Percentiles rank a stretch among this genome's conserved stretches.
Evolutionary conservation across 1,284 basidiomycete species (phyloP).

Genomic region (Macrocystidia cucumis): DNA sequence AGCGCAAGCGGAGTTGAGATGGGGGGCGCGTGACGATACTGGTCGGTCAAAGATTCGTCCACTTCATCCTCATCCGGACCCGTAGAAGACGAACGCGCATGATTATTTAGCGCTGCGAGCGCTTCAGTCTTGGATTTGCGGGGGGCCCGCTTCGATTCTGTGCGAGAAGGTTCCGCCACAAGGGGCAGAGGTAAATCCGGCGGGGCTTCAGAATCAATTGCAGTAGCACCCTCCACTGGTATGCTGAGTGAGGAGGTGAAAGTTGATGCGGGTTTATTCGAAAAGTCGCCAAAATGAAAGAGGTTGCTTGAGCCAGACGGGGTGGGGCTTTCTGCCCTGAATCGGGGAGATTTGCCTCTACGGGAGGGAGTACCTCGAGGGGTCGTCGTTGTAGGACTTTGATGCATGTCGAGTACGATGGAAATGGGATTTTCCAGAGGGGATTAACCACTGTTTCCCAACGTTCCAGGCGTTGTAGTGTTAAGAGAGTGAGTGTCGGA

Average conservation of each 20-base stretch:
- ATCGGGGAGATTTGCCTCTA: conserved; percentile 47
- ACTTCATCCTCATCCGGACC: conserved; percentile 37
- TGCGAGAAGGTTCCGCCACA: conserved; percentile 20
- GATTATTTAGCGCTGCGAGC: conserved; percentile 64
- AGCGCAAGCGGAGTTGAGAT: conserved; percentile 54
- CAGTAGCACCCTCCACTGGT: conserved; percentile 54
- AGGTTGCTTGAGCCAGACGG: conserved; percentile 30
- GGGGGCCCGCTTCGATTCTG: conserved; percentile 59
- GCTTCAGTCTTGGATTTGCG: conserved; percentile 85
- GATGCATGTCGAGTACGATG: conserved; percentile 30
- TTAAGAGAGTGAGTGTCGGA: conserved; percentile 33
- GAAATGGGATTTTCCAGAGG: conserved; percentile 24
- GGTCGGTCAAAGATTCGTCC: conserved; percentile 32
- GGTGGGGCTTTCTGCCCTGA: conserved; percentile 34
- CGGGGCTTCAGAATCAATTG: conserved; percentile 35
- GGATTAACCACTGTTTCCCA: conserved; percentile 23
- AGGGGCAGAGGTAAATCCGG: conserved; percentile 17
- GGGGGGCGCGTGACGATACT: conserved; percentile 43
- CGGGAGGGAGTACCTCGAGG: conserved; percentile 49
- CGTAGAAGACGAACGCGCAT: conserved; percentile 46
- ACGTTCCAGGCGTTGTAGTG: conserved; percentile 29
- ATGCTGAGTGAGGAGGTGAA: conserved; percentile 64
- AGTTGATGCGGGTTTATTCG: conserved; percentile 37
- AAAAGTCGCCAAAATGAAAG: conserved; percentile 33
- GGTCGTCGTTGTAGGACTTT: conserved; percentile 33